A percentile compares a stretch with the other conserved stretches of the same genome.
phyloP scores from a whole-genome alignment of 495 filamentous ascomycete species.

The Podospora comata region DNA sequence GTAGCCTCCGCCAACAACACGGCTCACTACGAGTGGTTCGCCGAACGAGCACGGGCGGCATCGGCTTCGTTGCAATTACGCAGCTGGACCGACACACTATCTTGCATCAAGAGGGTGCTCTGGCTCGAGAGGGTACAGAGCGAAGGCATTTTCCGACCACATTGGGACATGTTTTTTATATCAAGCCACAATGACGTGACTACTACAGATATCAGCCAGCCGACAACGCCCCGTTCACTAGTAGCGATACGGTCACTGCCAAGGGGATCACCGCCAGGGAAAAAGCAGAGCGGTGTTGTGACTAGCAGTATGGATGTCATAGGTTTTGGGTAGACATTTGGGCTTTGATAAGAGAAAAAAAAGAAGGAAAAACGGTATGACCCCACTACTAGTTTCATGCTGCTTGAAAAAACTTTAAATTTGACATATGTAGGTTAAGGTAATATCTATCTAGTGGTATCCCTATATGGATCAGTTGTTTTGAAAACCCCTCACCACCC shows the following conservation, averaged over 20 bases:
- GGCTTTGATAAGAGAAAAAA: too few relatives aligned
- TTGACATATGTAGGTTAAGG: too few relatives aligned
- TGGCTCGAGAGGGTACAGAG: not conserved
- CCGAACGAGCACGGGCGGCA: conserved; percentile 5
- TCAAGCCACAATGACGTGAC: not conserved
- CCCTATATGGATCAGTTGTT: too few relatives aligned
- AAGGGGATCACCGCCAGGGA: not conserved
- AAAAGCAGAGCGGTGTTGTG: not conserved
- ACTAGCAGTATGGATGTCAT: not conserved
- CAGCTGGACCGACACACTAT: not conserved
- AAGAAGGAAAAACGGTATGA: too few relatives aligned
- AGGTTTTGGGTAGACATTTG: not conserved
- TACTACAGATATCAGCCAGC: not conserved
- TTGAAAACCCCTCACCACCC: too few relatives aligned
- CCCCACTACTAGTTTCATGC: too few relatives aligned
- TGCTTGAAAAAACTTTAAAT: too few relatives aligned
- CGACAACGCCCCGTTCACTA: not conserved
- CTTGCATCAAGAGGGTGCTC: not conserved
- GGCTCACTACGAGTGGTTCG: conserved; percentile 34
- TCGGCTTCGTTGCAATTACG: not conserved
- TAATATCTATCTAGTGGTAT: too few relatives aligned
- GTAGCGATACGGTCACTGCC: not conserved
- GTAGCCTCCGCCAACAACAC: conserved; percentile 38
- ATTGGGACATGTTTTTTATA: not conserved
- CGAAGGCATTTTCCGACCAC: not conserved